Base-by-base conservation (phyloP, 2,329 filamentous ascomycete species). In the Dactylellina sp. region DNA sequence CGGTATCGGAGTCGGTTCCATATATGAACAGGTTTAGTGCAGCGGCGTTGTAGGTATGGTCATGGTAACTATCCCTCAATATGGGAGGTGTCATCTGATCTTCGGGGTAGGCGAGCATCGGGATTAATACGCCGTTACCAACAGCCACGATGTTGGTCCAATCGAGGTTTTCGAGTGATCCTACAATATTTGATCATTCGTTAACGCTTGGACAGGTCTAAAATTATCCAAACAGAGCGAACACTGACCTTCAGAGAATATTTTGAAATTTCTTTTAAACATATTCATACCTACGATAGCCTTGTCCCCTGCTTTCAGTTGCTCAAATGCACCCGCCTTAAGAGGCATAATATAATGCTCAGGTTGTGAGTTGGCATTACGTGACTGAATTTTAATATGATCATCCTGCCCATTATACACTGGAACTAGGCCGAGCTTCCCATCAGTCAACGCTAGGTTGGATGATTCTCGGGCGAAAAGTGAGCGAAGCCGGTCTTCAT, bases 11-110 rank as follows among this genome's bases (percentile, higher is more conserved):
- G 37, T 76, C 70, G 75, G 96, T 84, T 0, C 89, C 91, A 78
- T 95, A 94, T 22, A 96, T 81, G 79, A 96, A 96, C 1, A 96
- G 84, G 80, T 96, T 92, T 9, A 96, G 90, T 80, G 96, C 92
- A 2, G 91, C 94, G 0, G 92, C 91, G 0, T 92, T 91, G 7
- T 90, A 91, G 75, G 93, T 86, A 71, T 88, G 87, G 78, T 93
- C 87, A 78, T 95, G 91, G 77, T 94, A 96, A 80, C 92, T 95
- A 81, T 89, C 83, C 79, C 89, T 83, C 76, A 89, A 82, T 68
- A 84, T 83, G 60, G 86, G 84, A 82, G 90, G 91, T 44, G 87
- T 88, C 50, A 84, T 85, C 80, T 88, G 87, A 75, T 87, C 81
- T 2, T 86, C 81, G 2, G 89, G 89, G 2, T 92, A 87, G 0